These are phyloP conservation scores for Arachis stenosperma DNA, from an alignment of 306 rosid species.

Conservation along the genomic window DNA sequence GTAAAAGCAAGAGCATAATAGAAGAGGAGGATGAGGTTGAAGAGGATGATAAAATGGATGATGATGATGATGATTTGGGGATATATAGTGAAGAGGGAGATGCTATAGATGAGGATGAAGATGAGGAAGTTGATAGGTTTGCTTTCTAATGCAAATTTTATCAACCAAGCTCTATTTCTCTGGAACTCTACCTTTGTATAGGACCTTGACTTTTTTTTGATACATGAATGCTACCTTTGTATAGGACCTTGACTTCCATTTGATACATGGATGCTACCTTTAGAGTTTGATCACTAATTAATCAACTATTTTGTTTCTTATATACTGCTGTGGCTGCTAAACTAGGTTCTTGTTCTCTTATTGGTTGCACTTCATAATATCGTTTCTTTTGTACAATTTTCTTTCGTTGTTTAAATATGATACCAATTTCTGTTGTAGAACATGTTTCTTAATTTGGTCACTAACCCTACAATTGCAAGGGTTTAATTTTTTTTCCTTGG, in stretches of 20 bases:
- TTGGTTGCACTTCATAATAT: too few relatives aligned
- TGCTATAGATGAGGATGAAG: slow-evolving; percentile 58
- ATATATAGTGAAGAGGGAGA: slow-evolving; percentile 56
- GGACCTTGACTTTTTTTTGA: slow-evolving; percentile 34
- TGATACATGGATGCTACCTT: slow-evolving; percentile 26
- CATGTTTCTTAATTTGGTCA: too few relatives aligned
- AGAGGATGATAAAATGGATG: slow-evolving; percentile 40
- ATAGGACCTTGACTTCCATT: slow-evolving; percentile 36
- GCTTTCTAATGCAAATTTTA: slow-evolving; percentile 37
- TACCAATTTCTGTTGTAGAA: too few relatives aligned
- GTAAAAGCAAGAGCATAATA: slow-evolving; percentile 55
- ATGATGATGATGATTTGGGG: slow-evolving; percentile 51
- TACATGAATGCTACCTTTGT: slow-evolving; percentile 37
- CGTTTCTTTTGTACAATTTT: too few relatives aligned
- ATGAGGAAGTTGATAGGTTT: slow-evolving; percentile 60
- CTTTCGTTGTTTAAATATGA: too few relatives aligned
- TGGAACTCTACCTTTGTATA: slow-evolving; percentile 45
- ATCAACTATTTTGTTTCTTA: background rate
- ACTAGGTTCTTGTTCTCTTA: background rate
- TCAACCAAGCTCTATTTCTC: slow-evolving; percentile 2
- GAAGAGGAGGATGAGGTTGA: slow-evolving; percentile 53
- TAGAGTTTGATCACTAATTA: slow-evolving; percentile 31
- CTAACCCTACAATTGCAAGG: too few relatives aligned
- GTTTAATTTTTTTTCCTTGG: too few relatives aligned
- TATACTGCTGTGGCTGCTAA: background rate